Evolutionary conservation across 2,329 filamentous ascomycete genomes (phyloP).

Genomic region (Microcyclosporella mali): DNA sequence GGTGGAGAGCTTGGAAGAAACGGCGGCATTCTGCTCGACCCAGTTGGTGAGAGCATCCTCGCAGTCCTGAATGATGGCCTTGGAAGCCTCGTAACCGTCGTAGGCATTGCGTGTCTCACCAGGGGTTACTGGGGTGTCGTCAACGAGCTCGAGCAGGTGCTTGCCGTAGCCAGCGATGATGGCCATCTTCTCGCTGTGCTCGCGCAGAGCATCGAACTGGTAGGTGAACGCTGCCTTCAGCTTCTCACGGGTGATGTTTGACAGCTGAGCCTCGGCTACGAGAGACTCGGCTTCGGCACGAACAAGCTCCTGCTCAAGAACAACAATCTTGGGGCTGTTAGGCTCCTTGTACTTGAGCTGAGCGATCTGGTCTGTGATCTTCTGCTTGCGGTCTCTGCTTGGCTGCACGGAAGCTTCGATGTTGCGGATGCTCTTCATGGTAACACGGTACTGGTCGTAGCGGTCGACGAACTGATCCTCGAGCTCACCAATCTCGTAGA

Average conservation of each 20-base stretch:
- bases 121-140: constrained; percentile 93
- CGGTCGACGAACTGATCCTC: constrained; percentile 98
- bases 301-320: constrained; percentile 96
- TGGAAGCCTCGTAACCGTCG: constrained; percentile 96
- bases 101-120: constrained; percentile 94
- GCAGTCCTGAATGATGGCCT: constrained; percentile 98
- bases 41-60: constrained; percentile 96
- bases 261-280: constrained; percentile 94
- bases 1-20: constrained; percentile 78
- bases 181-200: constrained; percentile 96
- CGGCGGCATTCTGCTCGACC: constrained; percentile 83
- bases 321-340: constrained; percentile 93
- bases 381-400: constrained; percentile 96
- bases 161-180: constrained; percentile 98
- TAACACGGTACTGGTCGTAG: constrained; percentile 98
- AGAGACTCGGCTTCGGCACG: constrained; percentile 98
- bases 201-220: constrained; percentile 93
- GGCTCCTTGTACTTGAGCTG: constrained; percentile 99
- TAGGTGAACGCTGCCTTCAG: constrained; percentile 97
- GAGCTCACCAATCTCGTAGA: constrained; percentile 97
- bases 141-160: constrained; percentile 92
- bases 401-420: constrained; percentile 98
- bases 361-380: constrained; percentile 97
- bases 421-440: constrained; percentile 98
- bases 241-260: constrained; percentile 99